A percentile compares a stretch with the other conserved stretches of the same genome.
Evolutionary conservation across 371 early-diverging fungal genomes (phyloP).

Genomic region (Parasitella parasitica): DNA sequence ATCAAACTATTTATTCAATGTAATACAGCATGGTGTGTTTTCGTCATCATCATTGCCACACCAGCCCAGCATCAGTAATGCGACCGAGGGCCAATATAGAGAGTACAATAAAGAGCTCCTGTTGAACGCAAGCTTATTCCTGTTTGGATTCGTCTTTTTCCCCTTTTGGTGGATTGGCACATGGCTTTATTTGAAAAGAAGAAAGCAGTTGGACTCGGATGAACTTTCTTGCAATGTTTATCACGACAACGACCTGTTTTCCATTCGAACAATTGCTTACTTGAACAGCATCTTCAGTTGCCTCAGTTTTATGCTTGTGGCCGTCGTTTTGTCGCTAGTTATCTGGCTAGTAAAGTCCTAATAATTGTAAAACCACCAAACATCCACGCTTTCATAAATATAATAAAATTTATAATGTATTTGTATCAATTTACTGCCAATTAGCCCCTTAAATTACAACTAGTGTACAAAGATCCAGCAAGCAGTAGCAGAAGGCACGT

Average conservation of each 20-base stretch:
- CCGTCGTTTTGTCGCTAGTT: conserved; percentile 2
- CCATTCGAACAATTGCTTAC: conserved; percentile 1
- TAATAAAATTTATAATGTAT: too few species aligned
- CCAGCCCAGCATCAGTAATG: background rate
- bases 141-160: conserved; percentile 19
- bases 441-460: too few species aligned
- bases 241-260: background rate
- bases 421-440: too few species aligned
- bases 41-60: background rate
- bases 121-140: background rate
- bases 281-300: conserved; percentile 11
- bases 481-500: too few species aligned
- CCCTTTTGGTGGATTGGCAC: conserved; percentile 22
- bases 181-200: background rate
- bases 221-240: background rate
- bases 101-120: background rate
- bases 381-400: too few species aligned
- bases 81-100: background rate
- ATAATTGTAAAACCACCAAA: background rate
- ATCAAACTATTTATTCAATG: background rate
- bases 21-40: background rate
- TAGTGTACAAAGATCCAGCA: too few species aligned
- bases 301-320: conserved; percentile 1
- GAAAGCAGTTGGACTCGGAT: background rate
- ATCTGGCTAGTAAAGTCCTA: background rate